Base-by-base conservation (phyloP, 192 early-diverging fungal species). In the Obelidium mucronatum region DNA sequence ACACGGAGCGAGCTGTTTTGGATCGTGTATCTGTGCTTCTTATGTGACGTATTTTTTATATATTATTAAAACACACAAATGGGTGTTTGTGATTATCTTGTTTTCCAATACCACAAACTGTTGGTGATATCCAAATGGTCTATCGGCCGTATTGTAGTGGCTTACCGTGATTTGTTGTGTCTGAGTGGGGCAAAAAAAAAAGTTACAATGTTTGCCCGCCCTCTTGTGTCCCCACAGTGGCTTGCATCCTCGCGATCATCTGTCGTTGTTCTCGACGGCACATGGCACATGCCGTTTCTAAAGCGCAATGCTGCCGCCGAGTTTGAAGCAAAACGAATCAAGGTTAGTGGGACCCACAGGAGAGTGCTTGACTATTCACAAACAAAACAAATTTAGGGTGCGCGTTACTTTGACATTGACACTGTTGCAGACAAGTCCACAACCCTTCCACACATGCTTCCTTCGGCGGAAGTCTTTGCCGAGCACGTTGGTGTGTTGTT, bases 371-470 rank as follows among this genome's bases (percentile, higher is more conserved):
- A 39, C 53, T 58, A 30, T 19, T 58, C 55, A 5, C 19, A 6
- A 5, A 15, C 55, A 5, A 58, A 31, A 22, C n/a, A n/a, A n/a
- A n/a, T n/a, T n/a, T 22, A 87, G 39, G 85, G 88, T 67, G 92
- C 95, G 5, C 92, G 87, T 37, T 97, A 93, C 80, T 97, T 99
- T 79, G 95, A 95, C 64, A 94, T 99, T 62, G 97, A 97, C 80
- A 82, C 81, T 11, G 86, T 94, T 62, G 92, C 94, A 58, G 95
- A 97, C 78, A 82, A 86, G 35, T 76, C 87, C 24, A 86, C 74
- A 40, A 37, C 82, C 73, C 79, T 96, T 28, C 97, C 97, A 13
- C 97, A 99, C 75, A 97, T 97, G 96, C 86, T 97, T 36, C 97
- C 97, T 0, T 81, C 88, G 28, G 78, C 87, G 11, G 78, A 83